Conservation (phyloP, 257 asterid species). For the Rauvolfia tetraphylla region DNA sequence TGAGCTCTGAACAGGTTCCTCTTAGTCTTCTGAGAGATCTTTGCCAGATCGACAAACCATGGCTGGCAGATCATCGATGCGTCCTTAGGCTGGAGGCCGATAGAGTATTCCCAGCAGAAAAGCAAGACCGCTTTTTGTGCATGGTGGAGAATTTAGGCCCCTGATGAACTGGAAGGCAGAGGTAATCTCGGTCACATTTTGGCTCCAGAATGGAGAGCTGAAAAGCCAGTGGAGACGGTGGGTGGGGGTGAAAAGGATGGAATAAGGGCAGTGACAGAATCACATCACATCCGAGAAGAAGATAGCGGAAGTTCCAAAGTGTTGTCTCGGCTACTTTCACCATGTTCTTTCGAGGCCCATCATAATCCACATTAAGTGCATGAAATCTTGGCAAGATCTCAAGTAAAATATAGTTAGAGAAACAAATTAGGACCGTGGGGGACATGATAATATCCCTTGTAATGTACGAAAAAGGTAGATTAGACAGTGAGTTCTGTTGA, state of each 20-base stretch:
- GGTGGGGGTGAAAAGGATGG: conserved; percentile 10
- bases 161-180: conserved; percentile 14
- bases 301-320: not conserved
- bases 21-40: no score
- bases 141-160: conserved; percentile 8
- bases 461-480: not conserved
- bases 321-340: not conserved
- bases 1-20: no score
- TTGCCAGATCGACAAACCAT: not conserved
- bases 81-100: not conserved
- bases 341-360: not conserved
- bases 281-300: conserved; percentile 17
- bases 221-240: conserved; percentile 2
- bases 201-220: not conserved
- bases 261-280: conserved; percentile 11
- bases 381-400: not conserved
- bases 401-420: not conserved
- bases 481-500: not conserved
- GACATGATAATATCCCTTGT: not conserved
- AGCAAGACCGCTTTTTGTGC: conserved; percentile 1
- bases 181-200: conserved; percentile 5
- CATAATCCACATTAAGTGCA: not conserved
- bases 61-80: not conserved
- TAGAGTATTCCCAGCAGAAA: not conserved
- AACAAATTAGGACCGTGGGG: not conserved